These are phyloP conservation scores for Plenodomus biglobosus DNA, from an alignment of 2,329 filamentous ascomycete species.

Conservation along the genomic window DNA sequence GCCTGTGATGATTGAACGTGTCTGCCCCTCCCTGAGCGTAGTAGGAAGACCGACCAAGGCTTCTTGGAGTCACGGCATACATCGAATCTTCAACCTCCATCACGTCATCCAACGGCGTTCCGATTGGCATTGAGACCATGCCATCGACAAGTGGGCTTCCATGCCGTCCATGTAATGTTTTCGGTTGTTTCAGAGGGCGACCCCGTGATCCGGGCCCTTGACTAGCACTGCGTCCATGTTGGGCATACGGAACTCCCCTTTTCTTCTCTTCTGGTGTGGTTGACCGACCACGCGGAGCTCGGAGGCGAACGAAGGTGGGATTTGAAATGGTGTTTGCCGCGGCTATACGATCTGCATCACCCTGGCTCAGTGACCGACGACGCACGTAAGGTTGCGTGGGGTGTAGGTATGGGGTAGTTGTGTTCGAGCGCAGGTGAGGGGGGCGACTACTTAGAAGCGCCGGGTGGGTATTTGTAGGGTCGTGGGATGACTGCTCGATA, in stretches of 20 bases:
- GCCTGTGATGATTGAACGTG: background rate
- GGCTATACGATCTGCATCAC: slow-evolving; percentile 18
- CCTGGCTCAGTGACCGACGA: slow-evolving; percentile 35
- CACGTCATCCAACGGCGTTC: slow-evolving; percentile 13
- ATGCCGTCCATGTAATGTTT: slow-evolving; percentile 8
- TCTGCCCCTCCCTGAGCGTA: no score
- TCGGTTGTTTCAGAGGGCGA: slow-evolving; percentile 5
- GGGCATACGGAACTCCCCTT: slow-evolving; percentile 1
- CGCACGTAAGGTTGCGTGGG: slow-evolving; percentile 15
- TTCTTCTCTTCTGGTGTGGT: slow-evolving; percentile 5
- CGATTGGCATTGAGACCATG: slow-evolving; percentile 16
- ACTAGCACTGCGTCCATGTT: slow-evolving; percentile 9
- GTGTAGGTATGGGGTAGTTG: slow-evolving; percentile 5
- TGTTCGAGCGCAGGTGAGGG: slow-evolving; percentile 7
- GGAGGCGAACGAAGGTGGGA: slow-evolving; percentile 29
- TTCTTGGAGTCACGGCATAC: background rate
- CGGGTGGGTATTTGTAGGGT: background rate
- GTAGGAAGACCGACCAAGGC: background rate
- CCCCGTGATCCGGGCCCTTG: slow-evolving; percentile 4
- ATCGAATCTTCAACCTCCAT: background rate
- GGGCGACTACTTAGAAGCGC: slow-evolving; percentile 4
- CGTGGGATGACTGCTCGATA: slow-evolving; percentile 10
- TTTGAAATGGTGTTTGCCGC: slow-evolving; percentile 8
- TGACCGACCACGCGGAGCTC: slow-evolving; percentile 14
- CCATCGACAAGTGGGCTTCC: slow-evolving; percentile 2